These are phyloP conservation scores for Phytopythium boreale DNA, from an alignment of 352 stramenopile species.

Conservation along the genomic window DNA sequence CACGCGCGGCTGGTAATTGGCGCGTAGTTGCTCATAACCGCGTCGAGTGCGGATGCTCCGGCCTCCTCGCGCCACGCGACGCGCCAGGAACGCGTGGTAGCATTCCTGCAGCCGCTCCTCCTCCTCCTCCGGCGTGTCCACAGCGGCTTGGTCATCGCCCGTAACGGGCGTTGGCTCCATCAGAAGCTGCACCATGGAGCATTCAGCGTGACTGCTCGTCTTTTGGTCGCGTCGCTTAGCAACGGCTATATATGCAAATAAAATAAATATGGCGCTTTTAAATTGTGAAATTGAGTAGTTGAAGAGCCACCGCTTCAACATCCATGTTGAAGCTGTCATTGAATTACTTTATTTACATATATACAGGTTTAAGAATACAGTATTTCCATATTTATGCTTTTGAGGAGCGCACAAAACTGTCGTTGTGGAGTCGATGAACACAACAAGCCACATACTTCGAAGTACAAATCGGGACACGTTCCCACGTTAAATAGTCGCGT, in stretches of 20 bases:
- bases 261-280: not conserved
- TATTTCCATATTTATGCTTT: not conserved
- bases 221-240: not conserved
- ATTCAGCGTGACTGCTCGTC: not conserved
- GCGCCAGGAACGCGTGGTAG: constrained; percentile 16
- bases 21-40: constrained; percentile 23
- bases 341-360: not conserved
- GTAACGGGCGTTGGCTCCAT: not conserved
- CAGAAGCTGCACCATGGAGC: not conserved
- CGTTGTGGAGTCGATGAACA: too few species aligned
- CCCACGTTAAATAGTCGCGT: too few species aligned
- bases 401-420: not conserved
- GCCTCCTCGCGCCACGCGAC: constrained; percentile 17
- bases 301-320: not conserved
- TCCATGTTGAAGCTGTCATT: not conserved
- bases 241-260: not conserved
- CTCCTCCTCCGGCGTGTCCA: not conserved
- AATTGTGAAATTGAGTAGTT: too few species aligned
- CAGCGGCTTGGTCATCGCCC: not conserved
- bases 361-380: not conserved
- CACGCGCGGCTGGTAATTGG: constrained; percentile 30
- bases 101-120: constrained; percentile 12
- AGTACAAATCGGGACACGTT: too few species aligned
- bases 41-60: constrained; percentile 24
- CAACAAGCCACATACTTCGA: too few species aligned